Evolutionary conservation across 352 stramenopile genomes (phyloP).

Genomic region (Phytophthora cryptogea): DNA sequence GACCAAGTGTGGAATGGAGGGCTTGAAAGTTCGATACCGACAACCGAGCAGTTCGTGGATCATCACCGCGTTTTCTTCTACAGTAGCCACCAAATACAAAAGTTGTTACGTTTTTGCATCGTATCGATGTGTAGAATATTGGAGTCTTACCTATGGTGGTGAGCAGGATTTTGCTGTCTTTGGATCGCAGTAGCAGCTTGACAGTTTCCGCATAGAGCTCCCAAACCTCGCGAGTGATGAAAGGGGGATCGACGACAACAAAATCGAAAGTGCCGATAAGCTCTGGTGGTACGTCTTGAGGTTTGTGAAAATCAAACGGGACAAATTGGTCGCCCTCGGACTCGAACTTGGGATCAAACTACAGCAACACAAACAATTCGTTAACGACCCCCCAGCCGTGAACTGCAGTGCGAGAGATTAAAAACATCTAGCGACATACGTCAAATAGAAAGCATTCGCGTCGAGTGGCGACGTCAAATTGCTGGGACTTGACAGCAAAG

Average conservation of each 20-base stretch:
- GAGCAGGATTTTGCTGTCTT: slow-evolving; percentile 77
- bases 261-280: slow-evolving; percentile 86
- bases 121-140: neutral
- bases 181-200: slow-evolving; percentile 60
- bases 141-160: slow-evolving; percentile 85
- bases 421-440: slow-evolving; percentile 43
- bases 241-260: slow-evolving; percentile 94
- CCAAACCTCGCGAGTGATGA: slow-evolving; percentile 95
- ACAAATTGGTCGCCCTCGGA: slow-evolving; percentile 71
- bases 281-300: slow-evolving; percentile 57
- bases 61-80: slow-evolving; percentile 88
- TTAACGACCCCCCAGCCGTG: slow-evolving; percentile 1
- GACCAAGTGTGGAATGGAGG: slow-evolving; percentile 93
- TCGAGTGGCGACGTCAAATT: slow-evolving; percentile 16
- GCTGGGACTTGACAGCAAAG: slow-evolving; percentile 80
- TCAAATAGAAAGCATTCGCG: slow-evolving; percentile 88
- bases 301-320: slow-evolving; percentile 91
- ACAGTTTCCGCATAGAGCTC: slow-evolving; percentile 81
- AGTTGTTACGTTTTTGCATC: neutral
- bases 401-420: neutral
- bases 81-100: slow-evolving; percentile 1
- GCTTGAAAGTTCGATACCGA: slow-evolving; percentile 71
- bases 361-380: neutral
- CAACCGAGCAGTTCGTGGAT: slow-evolving; percentile 88
- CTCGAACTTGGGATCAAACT: slow-evolving; percentile 89